Conservation (phyloP, 768 basidiomycete genomes). For the Russula foetens region DNA sequence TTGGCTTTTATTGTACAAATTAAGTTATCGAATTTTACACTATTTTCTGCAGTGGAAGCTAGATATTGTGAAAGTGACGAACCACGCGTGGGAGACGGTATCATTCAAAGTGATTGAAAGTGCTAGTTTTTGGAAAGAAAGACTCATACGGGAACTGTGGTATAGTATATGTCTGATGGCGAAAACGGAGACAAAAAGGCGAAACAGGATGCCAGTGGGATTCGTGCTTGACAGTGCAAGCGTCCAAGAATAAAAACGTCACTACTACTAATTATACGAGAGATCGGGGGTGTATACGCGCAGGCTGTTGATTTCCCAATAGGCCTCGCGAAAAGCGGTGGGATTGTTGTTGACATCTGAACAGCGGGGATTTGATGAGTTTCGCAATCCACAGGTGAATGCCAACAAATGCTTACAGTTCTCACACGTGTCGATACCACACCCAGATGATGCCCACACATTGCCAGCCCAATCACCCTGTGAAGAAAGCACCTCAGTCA, state of each 20-base stretch:
- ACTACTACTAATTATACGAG: background rate
- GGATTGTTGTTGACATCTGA: conserved; percentile 56
- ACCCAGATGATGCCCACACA: conserved; percentile 24
- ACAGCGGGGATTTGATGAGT: background rate
- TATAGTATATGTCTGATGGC: background rate
- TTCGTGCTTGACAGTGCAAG: conserved; percentile 19
- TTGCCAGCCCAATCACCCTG: conserved; percentile 19
- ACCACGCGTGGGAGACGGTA: too few species aligned
- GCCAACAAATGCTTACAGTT: conserved; percentile 35
- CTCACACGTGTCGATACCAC: conserved; percentile 33
- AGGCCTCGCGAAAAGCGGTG: conserved; percentile 48
- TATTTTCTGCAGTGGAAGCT: too few species aligned
- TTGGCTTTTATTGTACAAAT: too few species aligned
- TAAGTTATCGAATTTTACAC: too few species aligned
- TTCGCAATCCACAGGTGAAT: background rate
- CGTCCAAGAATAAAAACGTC: background rate
- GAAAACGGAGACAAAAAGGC: background rate
- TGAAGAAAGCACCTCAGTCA: background rate
- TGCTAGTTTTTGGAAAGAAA: too few species aligned
- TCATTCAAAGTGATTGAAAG: too few species aligned
- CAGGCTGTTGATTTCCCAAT: conserved; percentile 61
- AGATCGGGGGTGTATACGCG: conserved; percentile 38
- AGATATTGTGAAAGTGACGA: too few species aligned
- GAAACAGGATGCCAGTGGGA: background rate
- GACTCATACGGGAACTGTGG: too few species aligned